phyloP scores from a whole-genome alignment of 164 flowering plant species.

The Vitis cinerea region DNA sequence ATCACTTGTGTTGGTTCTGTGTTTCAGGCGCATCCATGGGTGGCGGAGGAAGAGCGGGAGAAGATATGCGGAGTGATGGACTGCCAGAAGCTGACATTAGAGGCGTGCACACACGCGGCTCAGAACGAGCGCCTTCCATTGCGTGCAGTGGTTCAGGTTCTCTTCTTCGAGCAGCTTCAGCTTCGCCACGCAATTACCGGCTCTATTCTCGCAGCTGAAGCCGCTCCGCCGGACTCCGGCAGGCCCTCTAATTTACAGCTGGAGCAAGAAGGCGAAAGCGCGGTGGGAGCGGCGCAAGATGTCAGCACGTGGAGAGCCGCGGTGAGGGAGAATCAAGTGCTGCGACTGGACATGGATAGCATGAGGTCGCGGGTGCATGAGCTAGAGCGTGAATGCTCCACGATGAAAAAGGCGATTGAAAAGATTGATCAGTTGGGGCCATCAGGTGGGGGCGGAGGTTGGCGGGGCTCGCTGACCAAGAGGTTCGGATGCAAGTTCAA shows the following conservation, averaged over 20 bases:
- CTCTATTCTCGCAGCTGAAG: constrained; percentile 53
- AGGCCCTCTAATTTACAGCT: constrained; percentile 19
- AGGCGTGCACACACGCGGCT: constrained; percentile 98
- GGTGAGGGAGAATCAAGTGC: constrained; percentile 83
- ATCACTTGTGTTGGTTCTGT: background rate
- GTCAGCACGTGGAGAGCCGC: constrained; percentile 59
- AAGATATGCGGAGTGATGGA: constrained; percentile 74
- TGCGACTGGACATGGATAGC: constrained; percentile 88
- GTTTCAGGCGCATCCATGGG: constrained; percentile 79
- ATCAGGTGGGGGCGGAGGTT: constrained; percentile 16
- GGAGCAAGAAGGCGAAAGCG: constrained; percentile 9
- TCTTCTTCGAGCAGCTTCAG: constrained; percentile 95
- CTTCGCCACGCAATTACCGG: constrained; percentile 91
- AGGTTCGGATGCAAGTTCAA: constrained; percentile 90
- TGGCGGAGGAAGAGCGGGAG: constrained; percentile 79
- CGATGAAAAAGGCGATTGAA: constrained; percentile 76
- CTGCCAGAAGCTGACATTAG: constrained; percentile 87
- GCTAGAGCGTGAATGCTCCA: constrained; percentile 85
- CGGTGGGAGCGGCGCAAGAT: background rate
- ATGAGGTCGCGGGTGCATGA: constrained; percentile 89
- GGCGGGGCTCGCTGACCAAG: constrained; percentile 52
- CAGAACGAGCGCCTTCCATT: constrained; percentile 95
- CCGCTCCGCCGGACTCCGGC: constrained; percentile 27
- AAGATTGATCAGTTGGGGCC: constrained; percentile 55
- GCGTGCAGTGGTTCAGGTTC: constrained; percentile 85